A percentile compares a stretch with the other conserved stretches of the same genome.
phyloP scores from a whole-genome alignment of 139 green algal genomes.

The Picochlorum sp. region DNA sequence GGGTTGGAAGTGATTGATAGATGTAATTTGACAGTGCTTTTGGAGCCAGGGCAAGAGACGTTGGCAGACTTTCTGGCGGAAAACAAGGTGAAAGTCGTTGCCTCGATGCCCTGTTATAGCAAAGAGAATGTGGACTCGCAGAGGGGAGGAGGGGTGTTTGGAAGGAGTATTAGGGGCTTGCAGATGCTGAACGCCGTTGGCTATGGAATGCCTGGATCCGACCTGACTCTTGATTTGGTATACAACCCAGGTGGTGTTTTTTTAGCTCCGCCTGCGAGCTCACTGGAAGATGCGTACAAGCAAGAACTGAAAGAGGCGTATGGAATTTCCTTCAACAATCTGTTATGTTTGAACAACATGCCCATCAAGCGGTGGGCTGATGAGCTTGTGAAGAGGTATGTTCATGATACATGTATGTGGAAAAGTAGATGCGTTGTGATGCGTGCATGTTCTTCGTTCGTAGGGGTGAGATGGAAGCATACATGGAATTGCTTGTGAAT shows the following conservation, averaged over 20 bases:
- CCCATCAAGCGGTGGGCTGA: slow-evolving; percentile 96
- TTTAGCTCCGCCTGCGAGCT: slow-evolving; percentile 43
- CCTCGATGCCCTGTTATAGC: slow-evolving; percentile 90
- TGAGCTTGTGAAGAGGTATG: slow-evolving; percentile 40
- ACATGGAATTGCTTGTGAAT: slow-evolving; percentile 83
- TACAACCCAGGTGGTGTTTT: slow-evolving; percentile 92
- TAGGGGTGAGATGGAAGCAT: slow-evolving; percentile 55
- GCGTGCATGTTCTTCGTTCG: background rate
- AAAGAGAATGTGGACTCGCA: slow-evolving; percentile 82
- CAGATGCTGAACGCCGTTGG: slow-evolving; percentile 69
- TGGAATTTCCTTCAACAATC: slow-evolving; percentile 77
- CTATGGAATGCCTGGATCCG: slow-evolving; percentile 61
- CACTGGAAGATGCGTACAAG: slow-evolving; percentile 34
- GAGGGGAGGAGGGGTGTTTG: slow-evolving; percentile 81
- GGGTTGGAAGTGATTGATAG: slow-evolving; percentile 90
- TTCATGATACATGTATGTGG: background rate
- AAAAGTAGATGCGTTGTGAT: slow-evolving; percentile 1
- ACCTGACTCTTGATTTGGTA: slow-evolving; percentile 81
- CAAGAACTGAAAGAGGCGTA: slow-evolving; percentile 57
- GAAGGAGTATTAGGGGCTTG: slow-evolving; percentile 70
- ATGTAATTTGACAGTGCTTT: slow-evolving; percentile 96
- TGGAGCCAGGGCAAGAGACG: slow-evolving; percentile 89
- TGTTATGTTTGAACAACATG: slow-evolving; percentile 98
- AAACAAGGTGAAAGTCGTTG: slow-evolving; percentile 80
- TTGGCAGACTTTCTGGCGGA: slow-evolving; percentile 77